phyloP scores from a whole-genome alignment of 306 rosid species.

The cucumber (Cucumis sativus) region DNA sequence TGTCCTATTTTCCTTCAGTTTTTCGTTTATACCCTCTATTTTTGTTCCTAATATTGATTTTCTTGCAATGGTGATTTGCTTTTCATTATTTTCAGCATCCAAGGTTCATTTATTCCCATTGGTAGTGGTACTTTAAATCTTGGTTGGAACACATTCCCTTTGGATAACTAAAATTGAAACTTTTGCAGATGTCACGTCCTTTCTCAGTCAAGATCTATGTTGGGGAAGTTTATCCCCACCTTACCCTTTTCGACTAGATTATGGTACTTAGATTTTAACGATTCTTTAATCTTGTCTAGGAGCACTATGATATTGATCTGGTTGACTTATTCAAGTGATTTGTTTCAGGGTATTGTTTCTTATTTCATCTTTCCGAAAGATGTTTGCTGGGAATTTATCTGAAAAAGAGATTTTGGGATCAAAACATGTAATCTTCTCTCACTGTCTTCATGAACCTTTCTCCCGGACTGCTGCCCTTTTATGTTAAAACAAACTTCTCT shows the following conservation, averaged over 20 bases:
- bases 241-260: constrained; percentile 74
- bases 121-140: not conserved
- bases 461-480: not conserved
- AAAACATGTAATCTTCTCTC: constrained; percentile 44
- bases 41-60: not conserved
- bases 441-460: constrained; percentile 8
- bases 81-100: not conserved
- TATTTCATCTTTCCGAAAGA: constrained; percentile 56
- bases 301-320: constrained; percentile 3
- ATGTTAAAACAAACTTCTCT: constrained; percentile 6
- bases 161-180: not conserved
- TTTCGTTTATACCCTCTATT: not conserved
- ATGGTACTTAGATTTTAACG: constrained; percentile 34
- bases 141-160: not conserved
- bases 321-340: constrained; percentile 15
- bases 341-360: constrained; percentile 71
- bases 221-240: constrained; percentile 60
- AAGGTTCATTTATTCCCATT: not conserved
- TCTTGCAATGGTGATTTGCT: not conserved
- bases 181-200: constrained; percentile 61
- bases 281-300: constrained; percentile 1
- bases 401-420: constrained; percentile 82
- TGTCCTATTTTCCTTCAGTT: not conserved
- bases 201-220: constrained; percentile 44
- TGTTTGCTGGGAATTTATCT: constrained; percentile 53